Evolutionary conservation across 495 filamentous ascomycete species (phyloP).

Genomic region (Neurospora tetrasperma): DNA sequence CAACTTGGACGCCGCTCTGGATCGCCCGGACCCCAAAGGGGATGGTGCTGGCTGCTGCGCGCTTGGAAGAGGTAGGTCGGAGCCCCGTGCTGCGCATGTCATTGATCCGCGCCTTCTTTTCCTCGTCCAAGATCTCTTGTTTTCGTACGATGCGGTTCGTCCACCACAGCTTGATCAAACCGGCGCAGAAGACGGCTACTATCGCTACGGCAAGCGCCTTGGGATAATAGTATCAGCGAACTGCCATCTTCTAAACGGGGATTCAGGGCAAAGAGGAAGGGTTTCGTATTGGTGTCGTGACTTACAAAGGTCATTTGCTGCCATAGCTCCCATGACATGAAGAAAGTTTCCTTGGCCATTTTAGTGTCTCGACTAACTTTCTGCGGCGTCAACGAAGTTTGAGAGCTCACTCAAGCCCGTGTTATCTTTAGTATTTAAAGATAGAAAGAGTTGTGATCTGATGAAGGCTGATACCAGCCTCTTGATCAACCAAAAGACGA

Average conservation of each 20-base stretch:
- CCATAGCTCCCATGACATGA: slow-evolving; percentile 72
- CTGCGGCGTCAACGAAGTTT: neutral
- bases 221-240: slow-evolving; percentile 12
- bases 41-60: slow-evolving; percentile 43
- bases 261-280: neutral
- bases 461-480: neutral
- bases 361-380: neutral
- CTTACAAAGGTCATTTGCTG: slow-evolving; percentile 86
- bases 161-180: slow-evolving; percentile 49
- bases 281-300: slow-evolving; percentile 8
- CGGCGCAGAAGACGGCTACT: slow-evolving; percentile 40
- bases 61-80: slow-evolving; percentile 17
- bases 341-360: slow-evolving; percentile 45
- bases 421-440: neutral
- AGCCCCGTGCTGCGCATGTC: slow-evolving; percentile 44
- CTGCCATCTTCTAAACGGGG: neutral
- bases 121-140: slow-evolving; percentile 54
- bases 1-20: slow-evolving; percentile 73
- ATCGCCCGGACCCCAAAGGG: slow-evolving; percentile 87
- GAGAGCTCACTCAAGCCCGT: neutral
- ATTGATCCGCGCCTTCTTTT: slow-evolving; percentile 46
- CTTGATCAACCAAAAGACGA: neutral
- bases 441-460: neutral
- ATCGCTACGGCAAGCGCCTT: slow-evolving; percentile 40
- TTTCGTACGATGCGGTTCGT: slow-evolving; percentile 54